Evolutionary conservation across 768 basidiomycete species (phyloP).

Genomic region (Agrocybe pediades): DNA sequence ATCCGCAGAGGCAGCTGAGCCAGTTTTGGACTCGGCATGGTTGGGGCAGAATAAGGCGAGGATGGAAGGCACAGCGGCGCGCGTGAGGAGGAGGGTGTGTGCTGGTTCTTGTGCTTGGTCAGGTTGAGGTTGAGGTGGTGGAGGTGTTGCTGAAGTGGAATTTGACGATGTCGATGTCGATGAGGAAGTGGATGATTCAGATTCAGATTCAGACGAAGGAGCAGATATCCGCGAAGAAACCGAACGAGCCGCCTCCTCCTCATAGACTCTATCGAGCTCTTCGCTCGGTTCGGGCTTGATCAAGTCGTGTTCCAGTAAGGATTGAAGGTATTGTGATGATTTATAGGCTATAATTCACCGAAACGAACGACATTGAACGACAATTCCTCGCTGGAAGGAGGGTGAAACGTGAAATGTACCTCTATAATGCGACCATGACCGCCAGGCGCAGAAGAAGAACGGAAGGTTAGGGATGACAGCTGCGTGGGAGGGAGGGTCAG

Average conservation of each 20-base stretch:
- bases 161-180: not conserved
- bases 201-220: no score
- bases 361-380: not conserved
- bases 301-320: conserved; percentile 53
- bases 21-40: conserved; percentile 39
- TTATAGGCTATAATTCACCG: conserved; percentile 52
- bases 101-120: not conserved
- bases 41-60: conserved; percentile 46
- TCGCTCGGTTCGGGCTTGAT: conserved; percentile 58
- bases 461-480: conserved; percentile 84
- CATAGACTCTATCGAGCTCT: conserved; percentile 61
- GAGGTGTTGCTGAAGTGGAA: not conserved
- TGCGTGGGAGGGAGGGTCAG: conserved; percentile 24
- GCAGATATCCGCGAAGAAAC: conserved; percentile 16
- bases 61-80: conserved; percentile 55
- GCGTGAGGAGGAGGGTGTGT: conserved; percentile 36
- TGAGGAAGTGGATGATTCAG: not conserved
- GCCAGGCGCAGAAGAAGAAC: conserved; percentile 85
- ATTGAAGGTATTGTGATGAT: conserved; percentile 67
- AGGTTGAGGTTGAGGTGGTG: not conserved
- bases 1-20: conserved; percentile 43
- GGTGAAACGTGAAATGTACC: no score
- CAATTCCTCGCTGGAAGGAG: no score
- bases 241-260: no score
- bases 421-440: conserved; percentile 84